Percentiles rank a stretch among this genome's conserved stretches.
Evolutionary conservation across 257 asterid species (phyloP).

Genomic region (Dorcoceras hygrometricum): DNA sequence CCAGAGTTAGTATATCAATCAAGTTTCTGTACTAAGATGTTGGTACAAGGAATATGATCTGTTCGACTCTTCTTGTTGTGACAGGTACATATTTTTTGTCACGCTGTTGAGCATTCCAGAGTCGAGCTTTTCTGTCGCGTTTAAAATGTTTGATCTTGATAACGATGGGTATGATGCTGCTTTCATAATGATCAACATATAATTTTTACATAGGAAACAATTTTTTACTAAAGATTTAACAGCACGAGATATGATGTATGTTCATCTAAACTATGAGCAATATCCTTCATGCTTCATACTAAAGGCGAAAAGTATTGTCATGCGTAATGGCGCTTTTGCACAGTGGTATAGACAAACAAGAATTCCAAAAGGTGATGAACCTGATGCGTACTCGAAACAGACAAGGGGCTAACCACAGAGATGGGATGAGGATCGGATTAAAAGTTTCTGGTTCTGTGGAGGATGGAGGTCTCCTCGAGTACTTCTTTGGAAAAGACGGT

Average conservation of each 20-base stretch:
- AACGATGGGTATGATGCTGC: constrained; percentile 57
- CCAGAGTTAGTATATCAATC: constrained; percentile 55
- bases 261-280: neutral
- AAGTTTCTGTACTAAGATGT: neutral
- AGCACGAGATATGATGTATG: neutral
- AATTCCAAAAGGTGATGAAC: constrained; percentile 86
- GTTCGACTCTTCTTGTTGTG: neutral
- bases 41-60: neutral
- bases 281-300: neutral
- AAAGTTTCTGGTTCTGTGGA: constrained; percentile 73
- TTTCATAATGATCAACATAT: no score
- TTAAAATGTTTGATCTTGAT: constrained; percentile 81
- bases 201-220: no score
- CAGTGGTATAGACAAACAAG: constrained; percentile 78
- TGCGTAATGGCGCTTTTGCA: constrained; percentile 4
- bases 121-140: constrained; percentile 77
- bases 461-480: constrained; percentile 73
- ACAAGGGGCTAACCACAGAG: constrained; percentile 80
- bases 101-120: constrained; percentile 88
- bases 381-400: constrained; percentile 76
- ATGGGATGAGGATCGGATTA: constrained; percentile 65
- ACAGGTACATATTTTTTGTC: constrained; percentile 85
- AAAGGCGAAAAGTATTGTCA: no score
- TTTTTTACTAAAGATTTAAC: neutral
- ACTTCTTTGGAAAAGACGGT: constrained; percentile 79